phyloP scores from a whole-genome alignment of 768 basidiomycete species.

The Coprinellus micaceus region DNA sequence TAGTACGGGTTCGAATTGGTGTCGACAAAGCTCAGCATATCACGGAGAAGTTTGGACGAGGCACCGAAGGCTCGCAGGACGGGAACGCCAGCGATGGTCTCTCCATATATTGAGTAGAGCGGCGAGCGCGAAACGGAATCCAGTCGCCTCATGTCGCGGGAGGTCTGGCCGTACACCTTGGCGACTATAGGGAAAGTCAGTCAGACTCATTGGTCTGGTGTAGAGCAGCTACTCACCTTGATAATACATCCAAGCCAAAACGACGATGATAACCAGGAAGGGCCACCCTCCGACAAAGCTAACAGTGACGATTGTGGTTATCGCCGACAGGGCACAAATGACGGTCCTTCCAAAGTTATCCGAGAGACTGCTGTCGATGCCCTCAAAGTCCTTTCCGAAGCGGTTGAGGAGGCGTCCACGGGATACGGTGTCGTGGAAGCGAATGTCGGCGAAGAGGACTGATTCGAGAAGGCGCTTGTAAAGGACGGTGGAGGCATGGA shows the following conservation, averaged over 20 bases:
- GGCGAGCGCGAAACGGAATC: constrained; percentile 51
- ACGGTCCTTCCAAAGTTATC: constrained; percentile 84
- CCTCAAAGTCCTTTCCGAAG: constrained; percentile 90
- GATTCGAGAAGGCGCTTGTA: constrained; percentile 75
- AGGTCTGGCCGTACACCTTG: constrained; percentile 61
- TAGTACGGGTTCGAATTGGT: constrained; percentile 76
- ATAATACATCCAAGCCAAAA: constrained; percentile 64
- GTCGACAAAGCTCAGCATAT: constrained; percentile 80
- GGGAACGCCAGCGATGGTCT: constrained; percentile 41
- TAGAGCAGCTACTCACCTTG: constrained; percentile 45
- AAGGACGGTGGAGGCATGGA: constrained; percentile 72
- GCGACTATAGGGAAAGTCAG: constrained; percentile 25
- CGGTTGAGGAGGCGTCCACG: constrained; percentile 80
- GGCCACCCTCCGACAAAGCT: constrained; percentile 75
- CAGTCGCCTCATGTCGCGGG: constrained; percentile 78
- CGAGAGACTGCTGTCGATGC: constrained; percentile 76
- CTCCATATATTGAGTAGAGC: constrained; percentile 42
- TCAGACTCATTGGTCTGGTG: neutral
- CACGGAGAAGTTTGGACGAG: constrained; percentile 78
- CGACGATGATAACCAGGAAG: constrained; percentile 58
- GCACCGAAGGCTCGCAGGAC: constrained; percentile 82
- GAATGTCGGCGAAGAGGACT: constrained; percentile 82
- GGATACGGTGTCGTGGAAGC: constrained; percentile 91
- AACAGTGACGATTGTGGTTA: constrained; percentile 70
- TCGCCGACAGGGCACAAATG: constrained; percentile 63